These are phyloP conservation scores for Biscogniauxia mediterranea DNA, from an alignment of 2,329 filamentous ascomycete genomes.

Conservation along the genomic window DNA sequence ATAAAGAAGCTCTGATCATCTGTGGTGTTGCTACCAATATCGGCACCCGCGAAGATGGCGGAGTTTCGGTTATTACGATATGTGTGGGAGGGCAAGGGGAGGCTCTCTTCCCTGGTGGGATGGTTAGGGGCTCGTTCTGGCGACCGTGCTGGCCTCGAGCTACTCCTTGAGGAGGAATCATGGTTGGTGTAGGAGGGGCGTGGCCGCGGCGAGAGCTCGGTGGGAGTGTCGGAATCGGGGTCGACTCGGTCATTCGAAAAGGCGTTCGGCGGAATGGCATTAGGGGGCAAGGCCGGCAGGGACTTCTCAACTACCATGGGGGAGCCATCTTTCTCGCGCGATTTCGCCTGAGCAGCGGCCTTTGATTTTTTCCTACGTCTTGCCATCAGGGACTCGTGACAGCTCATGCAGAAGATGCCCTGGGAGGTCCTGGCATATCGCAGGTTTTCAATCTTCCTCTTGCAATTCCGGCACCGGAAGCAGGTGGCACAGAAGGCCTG, in stretches of 20 bases:
- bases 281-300: conserved; percentile 83
- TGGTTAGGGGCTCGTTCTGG: conserved; percentile 50
- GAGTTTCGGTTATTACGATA: conserved; percentile 80
- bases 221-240: conserved; percentile 63
- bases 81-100: conserved; percentile 70
- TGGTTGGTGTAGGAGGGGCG: conserved; percentile 49
- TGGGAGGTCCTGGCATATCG: conserved; percentile 96
- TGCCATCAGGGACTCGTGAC: conserved; percentile 95
- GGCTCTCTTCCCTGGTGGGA: conserved; percentile 51
- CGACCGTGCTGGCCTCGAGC: conserved; percentile 51
- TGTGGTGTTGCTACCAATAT: conserved; percentile 41
- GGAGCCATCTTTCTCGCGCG: conserved; percentile 60
- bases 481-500: conserved; percentile 97
- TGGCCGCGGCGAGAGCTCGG: conserved; percentile 66
- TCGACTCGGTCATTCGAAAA: conserved; percentile 61
- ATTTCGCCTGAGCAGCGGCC: conserved; percentile 59
- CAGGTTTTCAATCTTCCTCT: conserved; percentile 97
- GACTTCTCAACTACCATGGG: conserved; percentile 85
- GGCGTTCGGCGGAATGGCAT: conserved; percentile 60
- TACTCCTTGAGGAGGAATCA: conserved; percentile 55
- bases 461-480: conserved; percentile 97
- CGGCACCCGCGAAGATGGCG: conserved; percentile 55
- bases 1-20: conserved; percentile 72
- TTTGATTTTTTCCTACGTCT: conserved; percentile 84
- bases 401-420: conserved; percentile 99